Evolutionary conservation across 2,329 filamentous ascomycete genomes (phyloP), one percentile per base, ranked within the genome.

Genomic region (Stachybotrys chartarum): DNA sequence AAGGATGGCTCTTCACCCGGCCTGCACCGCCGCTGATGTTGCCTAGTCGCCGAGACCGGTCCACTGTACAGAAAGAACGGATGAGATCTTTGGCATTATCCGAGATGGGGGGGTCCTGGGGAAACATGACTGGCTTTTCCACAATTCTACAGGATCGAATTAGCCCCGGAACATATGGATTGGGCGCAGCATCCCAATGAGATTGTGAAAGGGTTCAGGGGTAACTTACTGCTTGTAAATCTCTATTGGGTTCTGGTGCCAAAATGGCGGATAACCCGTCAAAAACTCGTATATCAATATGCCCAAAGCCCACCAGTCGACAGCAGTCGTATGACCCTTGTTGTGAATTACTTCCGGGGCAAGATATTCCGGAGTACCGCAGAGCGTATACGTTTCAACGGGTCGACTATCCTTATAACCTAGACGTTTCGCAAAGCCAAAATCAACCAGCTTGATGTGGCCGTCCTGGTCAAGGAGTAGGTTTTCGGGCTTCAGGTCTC

Each of bases 261-360:
- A 94, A 67, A 93, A 94, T 0, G 90, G 90, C 14, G 90, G 90
- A 66, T 92, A 91, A 31, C 90, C 90, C 10, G 90, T 91, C 51
- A 93, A 74, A 66, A 93, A 93, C 67, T 94, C 90, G 70, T 91
- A 93, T 57, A 93, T 85, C 55, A 94, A 72, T 61, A 93, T 91
- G 30, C 90, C 90, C 61, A 94, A 78, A 0, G 90, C 89, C 90
- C 90, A 93, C 89, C 89, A 93, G 75, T 93, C 89, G 42, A 93
- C 89, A 14, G 89, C 88, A 3, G 82, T 85, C 3, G 82, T 86
- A 66, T 87, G 84, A 12, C 87, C 89, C 67, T 90, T 91, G 68
- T 90, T 91, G 61, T 90, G 84, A 62, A 93, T 92, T 47, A 93
- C 89, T 73, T 93, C 89, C 6, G 89, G 89, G 2, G 89, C 89